Conservation (phyloP, 2,329 filamentous ascomycete genomes). For the Fonsecaea multimorphosa region DNA sequence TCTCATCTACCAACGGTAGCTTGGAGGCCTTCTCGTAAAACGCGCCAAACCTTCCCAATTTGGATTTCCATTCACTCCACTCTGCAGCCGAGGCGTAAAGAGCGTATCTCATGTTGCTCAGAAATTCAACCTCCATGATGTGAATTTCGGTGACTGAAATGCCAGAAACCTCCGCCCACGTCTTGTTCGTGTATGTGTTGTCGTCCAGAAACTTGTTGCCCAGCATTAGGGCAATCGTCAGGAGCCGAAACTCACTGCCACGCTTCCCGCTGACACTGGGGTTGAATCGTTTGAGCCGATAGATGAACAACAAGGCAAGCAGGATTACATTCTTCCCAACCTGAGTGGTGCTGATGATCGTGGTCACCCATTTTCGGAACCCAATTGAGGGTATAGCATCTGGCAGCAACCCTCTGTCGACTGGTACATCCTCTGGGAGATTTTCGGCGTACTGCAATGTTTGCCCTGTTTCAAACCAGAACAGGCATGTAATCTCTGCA, state of each 20-base stretch:
- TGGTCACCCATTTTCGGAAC: constrained; percentile 93
- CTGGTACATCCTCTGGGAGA: constrained; percentile 52
- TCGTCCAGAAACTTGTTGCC: constrained; percentile 99
- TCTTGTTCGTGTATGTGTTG: constrained; percentile 99
- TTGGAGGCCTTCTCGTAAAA: constrained; percentile 76
- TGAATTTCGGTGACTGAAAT: constrained; percentile 95
- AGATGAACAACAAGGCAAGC: constrained; percentile 88
- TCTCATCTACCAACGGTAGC: constrained; percentile 43
- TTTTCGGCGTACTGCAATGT: constrained; percentile 74
- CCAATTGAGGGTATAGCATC: constrained; percentile 78
- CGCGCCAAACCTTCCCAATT: constrained; percentile 79
- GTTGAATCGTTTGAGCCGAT: constrained; percentile 88
- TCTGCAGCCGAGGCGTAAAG: constrained; percentile 83
- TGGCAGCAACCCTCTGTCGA: constrained; percentile 63
- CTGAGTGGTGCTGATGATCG: constrained; percentile 89
- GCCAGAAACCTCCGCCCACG: constrained; percentile 96
- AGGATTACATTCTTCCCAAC: constrained; percentile 95
- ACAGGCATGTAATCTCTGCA: constrained; percentile 91
- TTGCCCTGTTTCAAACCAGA: constrained; percentile 94
- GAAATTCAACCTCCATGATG: constrained; percentile 99
- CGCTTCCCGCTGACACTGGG: constrained; percentile 86
- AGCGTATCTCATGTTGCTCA: constrained; percentile 97
- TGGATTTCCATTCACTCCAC: constrained; percentile 86
- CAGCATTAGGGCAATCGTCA: constrained; percentile 95
- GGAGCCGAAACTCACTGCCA: constrained; percentile 88